phyloP scores from a whole-genome alignment of 2,329 filamentous ascomycete genomes.

The Ascocoryne sarcoides region DNA sequence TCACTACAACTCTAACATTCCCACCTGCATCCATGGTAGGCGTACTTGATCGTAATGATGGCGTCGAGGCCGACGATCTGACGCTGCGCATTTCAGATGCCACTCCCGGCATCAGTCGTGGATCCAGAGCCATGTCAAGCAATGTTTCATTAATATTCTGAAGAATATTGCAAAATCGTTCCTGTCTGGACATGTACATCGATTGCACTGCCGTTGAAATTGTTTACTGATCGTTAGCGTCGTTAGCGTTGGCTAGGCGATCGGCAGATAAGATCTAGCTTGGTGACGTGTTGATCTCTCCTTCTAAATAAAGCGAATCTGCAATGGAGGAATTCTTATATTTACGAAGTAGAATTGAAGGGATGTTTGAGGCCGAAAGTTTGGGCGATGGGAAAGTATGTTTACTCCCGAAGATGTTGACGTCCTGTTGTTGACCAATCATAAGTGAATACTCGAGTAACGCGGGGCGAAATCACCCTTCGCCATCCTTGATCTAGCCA shows the following conservation, averaged over 20 bases:
- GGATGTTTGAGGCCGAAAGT: too few relatives aligned
- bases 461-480: too few relatives aligned
- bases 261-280: too few relatives aligned
- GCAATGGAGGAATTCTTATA: too few relatives aligned
- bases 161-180: constrained; percentile 20
- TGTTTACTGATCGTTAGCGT: background rate
- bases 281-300: too few relatives aligned
- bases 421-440: too few relatives aligned
- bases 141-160: constrained; percentile 26
- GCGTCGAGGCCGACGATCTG: constrained; percentile 66
- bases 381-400: too few relatives aligned
- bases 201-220: constrained; percentile 2
- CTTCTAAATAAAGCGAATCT: too few relatives aligned
- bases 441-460: too few relatives aligned
- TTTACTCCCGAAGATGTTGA: too few relatives aligned
- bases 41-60: constrained; percentile 66
- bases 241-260: constrained; percentile 1
- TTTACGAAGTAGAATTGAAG: too few relatives aligned
- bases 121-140: constrained; percentile 33
- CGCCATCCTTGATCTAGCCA: too few relatives aligned
- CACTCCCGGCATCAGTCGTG: constrained; percentile 38
- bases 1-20: constrained; percentile 75
- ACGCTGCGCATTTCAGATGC: constrained; percentile 32
- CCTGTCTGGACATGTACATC: constrained; percentile 25
- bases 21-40: constrained; percentile 56